Evolutionary conservation across 257 asterid species (phyloP).

Genomic region (Eucommia ulmoides): DNA sequence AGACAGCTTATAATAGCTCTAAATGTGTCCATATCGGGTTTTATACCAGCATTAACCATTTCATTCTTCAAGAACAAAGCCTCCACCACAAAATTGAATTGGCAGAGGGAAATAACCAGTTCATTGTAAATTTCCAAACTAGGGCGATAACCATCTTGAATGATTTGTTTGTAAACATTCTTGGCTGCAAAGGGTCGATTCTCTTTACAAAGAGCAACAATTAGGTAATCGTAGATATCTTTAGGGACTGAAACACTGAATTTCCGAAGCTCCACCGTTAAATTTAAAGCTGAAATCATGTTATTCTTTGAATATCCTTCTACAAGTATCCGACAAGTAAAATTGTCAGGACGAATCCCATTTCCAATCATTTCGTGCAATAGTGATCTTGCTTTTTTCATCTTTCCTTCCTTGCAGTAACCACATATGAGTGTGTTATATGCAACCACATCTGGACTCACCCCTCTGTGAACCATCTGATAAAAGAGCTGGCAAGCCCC

Average conservation of each 20-base stretch:
- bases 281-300: slow-evolving; percentile 68
- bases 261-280: slow-evolving; percentile 52
- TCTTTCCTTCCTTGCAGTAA: slow-evolving; percentile 69
- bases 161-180: slow-evolving; percentile 44
- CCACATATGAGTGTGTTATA: slow-evolving; percentile 65
- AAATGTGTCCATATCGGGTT: slow-evolving; percentile 33
- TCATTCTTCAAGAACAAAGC: slow-evolving; percentile 39
- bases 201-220: slow-evolving; percentile 51
- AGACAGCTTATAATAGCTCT: slow-evolving; percentile 43
- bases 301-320: slow-evolving; percentile 55
- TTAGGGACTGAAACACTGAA: slow-evolving; percentile 35
- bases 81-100: slow-evolving; percentile 38
- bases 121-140: slow-evolving; percentile 32
- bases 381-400: slow-evolving; percentile 56
- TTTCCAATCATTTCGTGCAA: slow-evolving; percentile 57
- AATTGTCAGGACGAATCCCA: slow-evolving; percentile 51
- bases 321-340: slow-evolving; percentile 54
- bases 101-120: slow-evolving; percentile 50
- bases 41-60: slow-evolving; percentile 41
- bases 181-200: slow-evolving; percentile 81
- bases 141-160: slow-evolving; percentile 26
- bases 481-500: slow-evolving; percentile 60
- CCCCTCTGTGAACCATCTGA: slow-evolving; percentile 55
- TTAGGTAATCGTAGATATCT: slow-evolving; percentile 44
- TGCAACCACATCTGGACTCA: slow-evolving; percentile 48